Evolutionary conservation across 2,329 filamentous ascomycete species (phyloP).

Genomic region (Coniochaeta prunicola): DNA sequence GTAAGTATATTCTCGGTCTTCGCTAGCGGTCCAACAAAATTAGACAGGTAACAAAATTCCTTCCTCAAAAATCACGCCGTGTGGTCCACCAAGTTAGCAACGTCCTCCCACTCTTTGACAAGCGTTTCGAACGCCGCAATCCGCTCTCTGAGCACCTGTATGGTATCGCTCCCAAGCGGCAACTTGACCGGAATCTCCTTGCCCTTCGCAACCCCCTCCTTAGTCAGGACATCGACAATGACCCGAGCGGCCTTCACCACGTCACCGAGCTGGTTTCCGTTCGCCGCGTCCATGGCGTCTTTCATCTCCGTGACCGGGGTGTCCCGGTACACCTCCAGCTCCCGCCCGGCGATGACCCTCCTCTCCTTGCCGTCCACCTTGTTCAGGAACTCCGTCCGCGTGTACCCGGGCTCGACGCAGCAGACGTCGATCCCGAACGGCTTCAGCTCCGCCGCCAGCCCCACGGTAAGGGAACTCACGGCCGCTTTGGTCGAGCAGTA

Average conservation of each 20-base stretch:
- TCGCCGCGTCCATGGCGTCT: conserved; percentile 16
- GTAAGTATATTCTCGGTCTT: neutral
- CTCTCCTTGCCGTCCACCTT: conserved; percentile 2
- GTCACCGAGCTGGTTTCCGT: conserved; percentile 38
- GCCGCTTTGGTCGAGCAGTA: conserved; percentile 40
- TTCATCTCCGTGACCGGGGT: conserved; percentile 10
- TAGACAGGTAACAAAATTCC: neutral
- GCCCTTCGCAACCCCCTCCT: conserved; percentile 36
- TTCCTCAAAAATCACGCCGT: conserved; percentile 13
- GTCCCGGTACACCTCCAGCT: conserved; percentile 9
- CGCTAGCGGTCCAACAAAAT: neutral
- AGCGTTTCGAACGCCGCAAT: conserved; percentile 31
- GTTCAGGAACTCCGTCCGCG: conserved; percentile 27
- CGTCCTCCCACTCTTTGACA: conserved; percentile 41
- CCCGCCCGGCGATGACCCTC: conserved; percentile 11
- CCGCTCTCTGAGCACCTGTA: conserved; percentile 33
- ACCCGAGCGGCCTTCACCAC: conserved; percentile 33
- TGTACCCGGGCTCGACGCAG: conserved; percentile 29
- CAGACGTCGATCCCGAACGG: conserved; percentile 36
- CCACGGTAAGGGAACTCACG: conserved; percentile 35
- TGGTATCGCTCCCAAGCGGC: conserved; percentile 44
- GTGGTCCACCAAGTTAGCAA: conserved; percentile 26
- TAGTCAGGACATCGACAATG: conserved; percentile 40
- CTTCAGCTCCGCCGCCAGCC: conserved; percentile 32
- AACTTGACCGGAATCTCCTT: conserved; percentile 45